Conservation (phyloP, 2,329 filamentous ascomycete species). For the Chrysosporium queenslandicum region DNA sequence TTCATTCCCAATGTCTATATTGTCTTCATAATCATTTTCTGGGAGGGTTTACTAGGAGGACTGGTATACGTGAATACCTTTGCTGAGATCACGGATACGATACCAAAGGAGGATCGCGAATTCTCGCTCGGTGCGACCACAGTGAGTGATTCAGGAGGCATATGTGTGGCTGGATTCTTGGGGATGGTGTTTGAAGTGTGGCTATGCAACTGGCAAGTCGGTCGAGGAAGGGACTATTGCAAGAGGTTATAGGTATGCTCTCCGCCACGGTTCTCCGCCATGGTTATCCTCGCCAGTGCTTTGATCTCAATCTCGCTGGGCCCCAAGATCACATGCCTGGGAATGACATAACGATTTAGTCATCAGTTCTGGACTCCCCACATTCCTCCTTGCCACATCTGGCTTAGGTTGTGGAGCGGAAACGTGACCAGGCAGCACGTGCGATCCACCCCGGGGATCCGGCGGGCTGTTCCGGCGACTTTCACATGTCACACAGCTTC, state of each 20-base stretch:
- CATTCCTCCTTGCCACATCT: not conserved
- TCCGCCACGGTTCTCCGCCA: not conserved
- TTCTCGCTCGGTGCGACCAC: constrained; percentile 85
- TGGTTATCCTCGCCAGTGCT: too few species aligned
- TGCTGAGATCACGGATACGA: constrained; percentile 79
- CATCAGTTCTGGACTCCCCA: not conserved
- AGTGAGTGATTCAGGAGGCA: constrained; percentile 83
- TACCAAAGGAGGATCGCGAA: constrained; percentile 68
- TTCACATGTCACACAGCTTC: constrained; percentile 9
- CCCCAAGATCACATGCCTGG: not conserved
- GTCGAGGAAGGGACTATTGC: constrained; percentile 68
- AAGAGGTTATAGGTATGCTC: constrained; percentile 33
- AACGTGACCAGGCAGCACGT: not conserved
- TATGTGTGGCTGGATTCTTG: constrained; percentile 76
- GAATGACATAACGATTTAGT: not conserved
- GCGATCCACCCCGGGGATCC: not conserved
- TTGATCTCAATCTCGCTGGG: too few species aligned
- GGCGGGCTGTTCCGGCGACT: not conserved
- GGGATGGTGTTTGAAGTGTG: constrained; percentile 73
- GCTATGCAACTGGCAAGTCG: constrained; percentile 75
- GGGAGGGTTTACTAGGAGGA: constrained; percentile 86
- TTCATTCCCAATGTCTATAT: constrained; percentile 80
- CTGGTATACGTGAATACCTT: constrained; percentile 95
- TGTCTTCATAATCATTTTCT: constrained; percentile 78
- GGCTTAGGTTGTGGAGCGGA: not conserved